Conservation (phyloP, 78 protist genomes). For the Isochrysis galbana region DNA sequence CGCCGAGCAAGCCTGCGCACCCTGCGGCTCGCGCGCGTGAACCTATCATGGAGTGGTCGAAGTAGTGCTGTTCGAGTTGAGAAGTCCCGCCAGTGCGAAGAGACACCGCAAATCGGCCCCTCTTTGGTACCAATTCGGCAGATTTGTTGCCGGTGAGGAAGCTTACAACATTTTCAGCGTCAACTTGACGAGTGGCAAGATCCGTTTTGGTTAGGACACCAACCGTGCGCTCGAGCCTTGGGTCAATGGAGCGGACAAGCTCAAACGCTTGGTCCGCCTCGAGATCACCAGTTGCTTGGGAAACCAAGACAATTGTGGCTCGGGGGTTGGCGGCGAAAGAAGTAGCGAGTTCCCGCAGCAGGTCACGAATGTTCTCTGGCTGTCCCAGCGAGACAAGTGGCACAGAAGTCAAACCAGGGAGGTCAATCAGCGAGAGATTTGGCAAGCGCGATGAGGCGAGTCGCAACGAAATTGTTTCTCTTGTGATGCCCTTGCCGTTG, state of each 20-base stretch:
- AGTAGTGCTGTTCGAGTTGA: not conserved
- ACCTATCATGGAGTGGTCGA: not conserved
- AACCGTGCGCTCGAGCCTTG: constrained; percentile 61
- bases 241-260: constrained; percentile 83
- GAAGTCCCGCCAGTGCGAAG: not conserved
- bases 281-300: not conserved
- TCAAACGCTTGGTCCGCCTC: constrained; percentile 69
- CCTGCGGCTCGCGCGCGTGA: not conserved
- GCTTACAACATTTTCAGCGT: not conserved
- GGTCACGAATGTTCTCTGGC: constrained; percentile 77
- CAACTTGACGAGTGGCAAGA: not conserved
- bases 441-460: not conserved
- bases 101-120: not conserved
- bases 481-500: not conserved
- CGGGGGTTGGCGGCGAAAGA: not conserved
- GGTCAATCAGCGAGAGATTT: constrained; percentile 93
- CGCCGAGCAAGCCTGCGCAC: not conserved
- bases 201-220: constrained; percentile 67
- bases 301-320: not conserved
- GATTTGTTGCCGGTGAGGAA: not conserved
- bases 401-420: constrained; percentile 95
- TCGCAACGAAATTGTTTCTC: not conserved
- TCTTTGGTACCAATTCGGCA: not conserved
- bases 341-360: not conserved
- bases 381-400: constrained; percentile 83